phyloP scores from a whole-genome alignment of 345 rosid species.

The Rhodamnia rubescens region DNA sequence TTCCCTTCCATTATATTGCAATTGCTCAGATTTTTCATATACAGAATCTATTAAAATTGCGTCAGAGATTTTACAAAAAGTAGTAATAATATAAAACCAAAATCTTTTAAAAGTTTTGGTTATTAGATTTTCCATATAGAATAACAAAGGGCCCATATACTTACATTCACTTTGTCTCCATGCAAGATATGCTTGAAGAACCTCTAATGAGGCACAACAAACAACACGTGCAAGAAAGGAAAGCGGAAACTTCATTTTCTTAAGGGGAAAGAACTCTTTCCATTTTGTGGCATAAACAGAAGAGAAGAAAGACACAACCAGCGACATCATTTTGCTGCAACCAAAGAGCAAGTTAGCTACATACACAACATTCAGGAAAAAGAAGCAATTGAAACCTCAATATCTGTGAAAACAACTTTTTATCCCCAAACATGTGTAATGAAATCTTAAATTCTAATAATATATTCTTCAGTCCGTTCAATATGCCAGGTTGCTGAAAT shows the following conservation, averaged over 20 bases:
- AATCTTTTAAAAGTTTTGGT: not conserved
- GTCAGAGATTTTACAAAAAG: not conserved
- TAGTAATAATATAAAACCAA: not conserved
- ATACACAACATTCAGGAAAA: not conserved
- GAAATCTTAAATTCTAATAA: not conserved
- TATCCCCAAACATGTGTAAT: not conserved
- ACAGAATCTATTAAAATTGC: not conserved
- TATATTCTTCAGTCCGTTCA: not conserved
- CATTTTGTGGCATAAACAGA: conserved; percentile 59
- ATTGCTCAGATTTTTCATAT: not conserved
- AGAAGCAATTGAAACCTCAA: not conserved
- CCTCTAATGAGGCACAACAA: conserved; percentile 59
- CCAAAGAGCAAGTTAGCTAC: not conserved
- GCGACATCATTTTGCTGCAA: conserved; percentile 74
- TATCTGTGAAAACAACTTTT: not conserved
- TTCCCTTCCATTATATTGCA: not conserved
- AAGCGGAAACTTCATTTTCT: conserved; percentile 47
- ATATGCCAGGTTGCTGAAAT: not conserved
- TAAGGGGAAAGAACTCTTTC: conserved; percentile 55
- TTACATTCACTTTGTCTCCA: conserved; percentile 92
- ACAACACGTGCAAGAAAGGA: conserved; percentile 50
- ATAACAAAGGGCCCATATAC: conserved; percentile 1
- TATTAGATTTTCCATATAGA: not conserved
- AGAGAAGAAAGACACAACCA: conserved; percentile 62
- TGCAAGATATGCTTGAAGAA: conserved; percentile 70